These are phyloP conservation scores for Boehmeria nivea DNA, from an alignment of 306 rosid genomes.

Conservation along the genomic window DNA sequence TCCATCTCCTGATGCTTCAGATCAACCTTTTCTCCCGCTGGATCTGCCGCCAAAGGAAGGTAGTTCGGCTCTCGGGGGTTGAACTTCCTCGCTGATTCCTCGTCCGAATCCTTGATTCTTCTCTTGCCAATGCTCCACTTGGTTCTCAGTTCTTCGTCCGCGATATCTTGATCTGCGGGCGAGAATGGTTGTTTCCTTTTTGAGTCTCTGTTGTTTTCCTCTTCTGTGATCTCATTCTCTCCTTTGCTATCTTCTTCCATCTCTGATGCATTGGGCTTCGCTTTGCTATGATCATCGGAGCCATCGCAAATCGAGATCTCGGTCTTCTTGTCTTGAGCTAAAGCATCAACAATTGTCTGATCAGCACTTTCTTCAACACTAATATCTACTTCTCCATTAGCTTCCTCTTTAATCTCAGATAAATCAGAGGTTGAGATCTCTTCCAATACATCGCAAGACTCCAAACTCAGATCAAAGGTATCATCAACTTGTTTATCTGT, in stretches of 20 bases:
- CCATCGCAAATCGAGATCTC: conserved; percentile 7
- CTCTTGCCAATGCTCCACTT: conserved; percentile 38
- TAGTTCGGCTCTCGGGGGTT: conserved; percentile 75
- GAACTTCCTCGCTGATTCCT: conserved; percentile 33
- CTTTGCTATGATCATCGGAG: conserved; percentile 7
- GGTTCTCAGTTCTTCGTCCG: conserved; percentile 29
- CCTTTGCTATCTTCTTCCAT: conserved; percentile 2
- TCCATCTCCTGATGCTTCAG: conserved; percentile 81
- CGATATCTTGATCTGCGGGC: background rate
- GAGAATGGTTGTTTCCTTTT: conserved; percentile 19
- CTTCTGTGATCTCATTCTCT: conserved; percentile 3
- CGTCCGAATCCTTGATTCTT: conserved; percentile 41
- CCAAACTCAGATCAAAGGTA: conserved; percentile 1
- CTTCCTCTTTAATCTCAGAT: background rate
- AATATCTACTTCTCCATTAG: conserved; percentile 1
- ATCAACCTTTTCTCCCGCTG: conserved; percentile 64
- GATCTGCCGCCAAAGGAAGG: conserved; percentile 57
- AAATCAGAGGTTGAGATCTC: background rate
- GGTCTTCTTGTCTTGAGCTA: conserved; percentile 1
- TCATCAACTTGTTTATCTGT: conserved; percentile 4
- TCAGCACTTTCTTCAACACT: conserved; percentile 1
- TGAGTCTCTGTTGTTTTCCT: background rate
- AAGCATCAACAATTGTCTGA: background rate
- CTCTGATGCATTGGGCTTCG: conserved; percentile 11
- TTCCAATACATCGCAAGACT: conserved; percentile 9